These are phyloP conservation scores for Chrysopogon serrulatus DNA, from an alignment of 176 grass and related monocot species.

Conservation along the genomic window DNA sequence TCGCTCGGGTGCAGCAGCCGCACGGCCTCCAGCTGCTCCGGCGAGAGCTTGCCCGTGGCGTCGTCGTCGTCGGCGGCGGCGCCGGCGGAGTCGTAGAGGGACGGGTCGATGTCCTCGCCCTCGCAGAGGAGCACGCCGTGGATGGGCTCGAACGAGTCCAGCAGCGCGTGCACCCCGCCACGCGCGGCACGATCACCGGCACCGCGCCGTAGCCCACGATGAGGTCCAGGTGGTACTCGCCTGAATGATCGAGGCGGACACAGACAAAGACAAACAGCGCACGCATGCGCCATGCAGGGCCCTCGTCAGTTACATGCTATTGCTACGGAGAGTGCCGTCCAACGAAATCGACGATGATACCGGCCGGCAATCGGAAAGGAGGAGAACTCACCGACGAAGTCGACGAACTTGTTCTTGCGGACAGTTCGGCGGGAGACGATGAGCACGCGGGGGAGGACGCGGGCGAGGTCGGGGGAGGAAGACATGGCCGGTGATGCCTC, in stretches of 20 bases:
- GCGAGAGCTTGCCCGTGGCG: constrained; percentile 39
- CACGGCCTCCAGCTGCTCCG: constrained; percentile 68
- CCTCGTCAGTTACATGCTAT: not conserved
- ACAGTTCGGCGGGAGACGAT: constrained; percentile 87
- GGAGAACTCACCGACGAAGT: constrained; percentile 74
- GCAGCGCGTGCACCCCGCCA: constrained; percentile 60
- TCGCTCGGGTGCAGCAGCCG: constrained; percentile 71
- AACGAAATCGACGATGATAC: not conserved
- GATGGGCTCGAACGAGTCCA: constrained; percentile 92
- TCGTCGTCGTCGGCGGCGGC: not conserved
- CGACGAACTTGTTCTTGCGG: constrained; percentile 98
- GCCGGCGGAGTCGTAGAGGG: constrained; percentile 28
- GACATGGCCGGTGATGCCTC: not conserved
- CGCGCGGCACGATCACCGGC: constrained; percentile 91
- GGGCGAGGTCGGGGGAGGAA: constrained; percentile 47
- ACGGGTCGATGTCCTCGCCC: constrained; percentile 91
- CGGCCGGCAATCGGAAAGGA: not conserved
- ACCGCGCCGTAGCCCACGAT: constrained; percentile 74
- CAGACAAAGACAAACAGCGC: not conserved
- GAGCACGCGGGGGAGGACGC: constrained; percentile 72
- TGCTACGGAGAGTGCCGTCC: no score
- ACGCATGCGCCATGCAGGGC: not conserved
- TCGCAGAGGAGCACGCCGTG: constrained; percentile 92
- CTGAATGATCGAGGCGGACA: no score
- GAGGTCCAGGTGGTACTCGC: constrained; percentile 92